Evolutionary conservation across 306 rosid genomes (phyloP).

Genomic region (Amphicarpaea edgeworthii): DNA sequence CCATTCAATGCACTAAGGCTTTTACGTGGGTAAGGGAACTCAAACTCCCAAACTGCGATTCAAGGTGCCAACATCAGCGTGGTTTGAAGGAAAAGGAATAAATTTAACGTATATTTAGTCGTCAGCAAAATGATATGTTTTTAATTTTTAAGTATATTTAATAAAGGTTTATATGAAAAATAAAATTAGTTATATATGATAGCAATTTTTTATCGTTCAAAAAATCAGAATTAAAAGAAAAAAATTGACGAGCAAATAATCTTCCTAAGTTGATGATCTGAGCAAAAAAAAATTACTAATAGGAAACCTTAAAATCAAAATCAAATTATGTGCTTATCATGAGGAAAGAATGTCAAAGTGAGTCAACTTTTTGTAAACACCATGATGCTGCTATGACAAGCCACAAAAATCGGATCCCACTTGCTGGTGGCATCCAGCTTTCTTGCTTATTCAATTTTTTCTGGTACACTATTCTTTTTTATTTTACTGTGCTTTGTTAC

Average conservation of each 20-base stretch:
- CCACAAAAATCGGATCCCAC: background rate
- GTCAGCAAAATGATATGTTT: too few relatives aligned
- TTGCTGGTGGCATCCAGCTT: background rate
- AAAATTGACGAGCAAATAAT: background rate
- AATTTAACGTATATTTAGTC: background rate
- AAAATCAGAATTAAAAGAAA: background rate
- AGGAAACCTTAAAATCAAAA: background rate
- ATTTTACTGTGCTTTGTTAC: background rate
- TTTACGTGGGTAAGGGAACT: background rate
- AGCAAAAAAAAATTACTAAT: background rate
- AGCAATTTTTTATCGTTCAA: background rate
- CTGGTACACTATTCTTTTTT: background rate
- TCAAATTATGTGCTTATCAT: background rate
- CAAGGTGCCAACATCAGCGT: background rate
- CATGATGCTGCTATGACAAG: background rate
- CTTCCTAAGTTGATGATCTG: background rate
- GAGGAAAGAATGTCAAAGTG: background rate
- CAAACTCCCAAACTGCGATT: slow-evolving; percentile 6
- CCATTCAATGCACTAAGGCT: background rate
- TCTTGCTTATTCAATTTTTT: background rate
- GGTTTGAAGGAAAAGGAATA: background rate
- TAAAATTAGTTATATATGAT: background rate
- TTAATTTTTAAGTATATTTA: background rate
- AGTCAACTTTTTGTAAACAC: background rate
- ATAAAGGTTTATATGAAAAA: background rate